Evolutionary conservation across 1,284 basidiomycete genomes (phyloP).

Genomic region (Papiliotrema laurentii): DNA sequence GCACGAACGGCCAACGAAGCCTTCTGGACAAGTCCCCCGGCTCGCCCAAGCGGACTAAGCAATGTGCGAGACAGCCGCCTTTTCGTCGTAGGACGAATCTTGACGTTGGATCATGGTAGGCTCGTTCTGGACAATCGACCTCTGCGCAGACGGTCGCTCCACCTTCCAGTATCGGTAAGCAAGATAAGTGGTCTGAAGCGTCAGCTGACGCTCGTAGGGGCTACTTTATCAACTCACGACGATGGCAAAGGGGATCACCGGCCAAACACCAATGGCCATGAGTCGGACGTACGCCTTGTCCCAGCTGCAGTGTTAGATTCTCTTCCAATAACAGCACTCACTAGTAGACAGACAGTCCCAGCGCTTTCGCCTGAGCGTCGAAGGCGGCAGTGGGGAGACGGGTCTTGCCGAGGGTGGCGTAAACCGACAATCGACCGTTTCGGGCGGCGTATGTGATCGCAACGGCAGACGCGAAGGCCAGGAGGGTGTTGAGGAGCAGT

Average conservation of each 20-base stretch:
- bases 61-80: too few species aligned
- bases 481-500: slow-evolving; percentile 7
- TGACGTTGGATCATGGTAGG: too few species aligned
- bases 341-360: slow-evolving; percentile 8
- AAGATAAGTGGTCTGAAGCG: too few species aligned
- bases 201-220: too few species aligned
- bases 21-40: too few species aligned
- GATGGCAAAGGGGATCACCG: slow-evolving; percentile 6
- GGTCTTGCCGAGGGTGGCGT: slow-evolving; percentile 3
- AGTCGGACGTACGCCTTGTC: slow-evolving; percentile 13
- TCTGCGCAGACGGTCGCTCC: too few species aligned
- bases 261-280: slow-evolving; percentile 10
- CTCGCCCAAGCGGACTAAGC: too few species aligned
- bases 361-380: slow-evolving; percentile 3
- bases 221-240: too few species aligned
- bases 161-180: too few species aligned
- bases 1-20: too few species aligned
- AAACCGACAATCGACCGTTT: slow-evolving; percentile 3
- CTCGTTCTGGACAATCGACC: too few species aligned
- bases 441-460: slow-evolving; percentile 8
- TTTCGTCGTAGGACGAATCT: too few species aligned
- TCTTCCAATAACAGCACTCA: background rate
- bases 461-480: slow-evolving; percentile 6
- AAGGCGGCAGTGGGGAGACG: slow-evolving; percentile 6
- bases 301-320: slow-evolving; percentile 6